These are phyloP conservation scores for Drechslerella dactyloides DNA, from an alignment of 2,329 filamentous ascomycete species.

Conservation along the genomic window DNA sequence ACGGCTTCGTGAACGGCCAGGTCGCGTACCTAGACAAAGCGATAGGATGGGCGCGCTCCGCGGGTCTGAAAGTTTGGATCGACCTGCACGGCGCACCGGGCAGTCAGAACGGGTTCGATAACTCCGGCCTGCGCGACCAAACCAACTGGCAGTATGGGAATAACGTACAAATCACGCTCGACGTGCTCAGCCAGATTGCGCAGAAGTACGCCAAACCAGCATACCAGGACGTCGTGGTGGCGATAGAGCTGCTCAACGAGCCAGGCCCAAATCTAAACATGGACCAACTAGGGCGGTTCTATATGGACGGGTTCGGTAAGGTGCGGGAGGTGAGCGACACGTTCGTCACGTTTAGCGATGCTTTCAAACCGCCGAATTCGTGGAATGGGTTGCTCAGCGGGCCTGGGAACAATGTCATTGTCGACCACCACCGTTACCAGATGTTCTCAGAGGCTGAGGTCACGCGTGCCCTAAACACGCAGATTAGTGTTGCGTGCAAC, in stretches of 20 bases:
- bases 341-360: conserved; percentile 67
- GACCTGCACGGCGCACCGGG: conserved; percentile 67
- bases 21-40: conserved; percentile 66
- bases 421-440: conserved; percentile 75
- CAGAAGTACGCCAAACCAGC: conserved; percentile 64
- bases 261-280: conserved; percentile 58
- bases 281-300: conserved; percentile 57
- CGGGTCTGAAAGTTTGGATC: conserved; percentile 69
- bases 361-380: conserved; percentile 63
- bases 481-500: conserved; percentile 67
- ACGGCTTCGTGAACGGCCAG: conserved; percentile 69
- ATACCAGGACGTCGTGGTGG: conserved; percentile 67
- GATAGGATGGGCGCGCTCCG: conserved; percentile 66
- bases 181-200: conserved; percentile 66
- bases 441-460: conserved; percentile 66
- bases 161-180: conserved; percentile 62
- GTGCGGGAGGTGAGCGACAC: conserved; percentile 61
- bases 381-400: conserved; percentile 73
- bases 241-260: conserved; percentile 67
- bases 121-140: conserved; percentile 63
- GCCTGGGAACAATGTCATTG: conserved; percentile 67
- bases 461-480: conserved; percentile 62
- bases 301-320: conserved; percentile 63
- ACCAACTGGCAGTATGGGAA: conserved; percentile 59
- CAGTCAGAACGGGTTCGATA: conserved; percentile 64